A percentile compares a stretch with the other conserved stretches of the same genome.
Evolutionary conservation across 768 basidiomycete species (phyloP).

Genomic region (Kwoniella dejecticola): DNA sequence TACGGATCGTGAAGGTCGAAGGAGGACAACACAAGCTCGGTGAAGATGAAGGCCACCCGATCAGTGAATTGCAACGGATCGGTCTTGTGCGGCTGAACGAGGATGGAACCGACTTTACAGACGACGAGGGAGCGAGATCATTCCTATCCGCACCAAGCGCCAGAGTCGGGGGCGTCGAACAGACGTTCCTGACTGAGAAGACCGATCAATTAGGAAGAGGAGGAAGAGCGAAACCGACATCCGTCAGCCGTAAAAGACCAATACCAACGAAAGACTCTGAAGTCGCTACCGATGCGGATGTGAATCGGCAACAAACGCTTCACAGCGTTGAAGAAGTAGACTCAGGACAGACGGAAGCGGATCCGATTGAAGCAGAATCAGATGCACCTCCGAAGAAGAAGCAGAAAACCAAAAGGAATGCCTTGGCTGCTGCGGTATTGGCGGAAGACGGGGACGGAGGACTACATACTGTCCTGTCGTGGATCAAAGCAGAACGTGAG

Average conservation of each 20-base stretch:
- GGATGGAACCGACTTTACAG: constrained; percentile 57
- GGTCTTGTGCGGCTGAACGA: constrained; percentile 77
- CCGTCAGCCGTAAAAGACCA: neutral
- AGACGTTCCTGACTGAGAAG: neutral
- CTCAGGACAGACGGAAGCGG: neutral
- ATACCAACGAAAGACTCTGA: neutral
- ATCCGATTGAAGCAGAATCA: neutral
- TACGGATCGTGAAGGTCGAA: constrained; percentile 89
- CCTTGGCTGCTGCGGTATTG: constrained; percentile 36
- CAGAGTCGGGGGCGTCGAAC: constrained; percentile 55
- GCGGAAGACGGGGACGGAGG: constrained; percentile 39
- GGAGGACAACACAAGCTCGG: constrained; percentile 72
- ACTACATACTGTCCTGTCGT: constrained; percentile 27
- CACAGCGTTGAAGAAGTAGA: constrained; percentile 1
- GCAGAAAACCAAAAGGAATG: constrained; percentile 38
- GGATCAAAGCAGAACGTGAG: constrained; percentile 27
- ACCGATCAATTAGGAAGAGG: neutral
- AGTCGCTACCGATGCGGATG: neutral
- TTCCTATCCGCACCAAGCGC: constrained; percentile 88
- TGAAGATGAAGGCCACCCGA: constrained; percentile 77
- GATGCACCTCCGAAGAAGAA: constrained; percentile 20
- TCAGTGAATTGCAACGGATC: constrained; percentile 96
- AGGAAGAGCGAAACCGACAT: neutral
- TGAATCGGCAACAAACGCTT: constrained; percentile 7
- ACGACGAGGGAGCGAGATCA: constrained; percentile 59